Conservation (phyloP, 202 grass and related monocot genomes). For the Musa balbisiana region DNA sequence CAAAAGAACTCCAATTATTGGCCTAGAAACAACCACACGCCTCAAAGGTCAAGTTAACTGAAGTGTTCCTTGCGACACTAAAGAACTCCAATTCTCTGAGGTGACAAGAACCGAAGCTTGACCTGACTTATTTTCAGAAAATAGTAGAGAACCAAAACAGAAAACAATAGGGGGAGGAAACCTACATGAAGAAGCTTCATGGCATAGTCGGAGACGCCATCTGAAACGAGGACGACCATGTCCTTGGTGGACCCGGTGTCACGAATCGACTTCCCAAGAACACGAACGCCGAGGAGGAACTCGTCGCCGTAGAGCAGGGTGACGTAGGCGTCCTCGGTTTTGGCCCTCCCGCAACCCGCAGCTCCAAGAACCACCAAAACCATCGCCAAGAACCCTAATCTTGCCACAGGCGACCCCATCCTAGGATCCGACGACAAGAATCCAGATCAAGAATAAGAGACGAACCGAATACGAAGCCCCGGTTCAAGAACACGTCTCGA, state of each 20-base stretch:
- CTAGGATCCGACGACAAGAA: not conserved
- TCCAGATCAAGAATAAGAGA: not conserved
- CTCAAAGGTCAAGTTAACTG: too few species aligned
- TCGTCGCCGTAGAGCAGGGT: conserved; percentile 72
- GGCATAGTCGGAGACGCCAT: conserved; percentile 61
- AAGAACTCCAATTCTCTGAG: not conserved
- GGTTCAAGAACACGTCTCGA: too few species aligned
- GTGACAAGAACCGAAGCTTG: not conserved
- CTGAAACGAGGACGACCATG: conserved; percentile 66
- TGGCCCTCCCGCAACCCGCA: conserved; percentile 2
- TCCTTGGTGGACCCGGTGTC: conserved; percentile 48
- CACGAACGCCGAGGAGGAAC: conserved; percentile 66
- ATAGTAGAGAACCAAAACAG: not conserved
- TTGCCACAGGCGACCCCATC: conserved; percentile 2
- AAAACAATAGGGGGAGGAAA: not conserved
- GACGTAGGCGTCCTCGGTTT: conserved; percentile 46
- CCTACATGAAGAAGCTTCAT: conserved; percentile 49
- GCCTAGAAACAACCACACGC: too few species aligned
- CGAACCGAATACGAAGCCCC: too few species aligned
- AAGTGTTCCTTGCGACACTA: not conserved
- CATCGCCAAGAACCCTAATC: conserved; percentile 21
- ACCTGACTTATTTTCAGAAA: not conserved
- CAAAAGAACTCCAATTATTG: too few species aligned
- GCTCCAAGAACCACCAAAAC: conserved; percentile 18
- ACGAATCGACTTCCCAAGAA: conserved; percentile 63